Evolutionary conservation across 148 eudicot species (phyloP).

Genomic region (Rhododendron vialii): DNA sequence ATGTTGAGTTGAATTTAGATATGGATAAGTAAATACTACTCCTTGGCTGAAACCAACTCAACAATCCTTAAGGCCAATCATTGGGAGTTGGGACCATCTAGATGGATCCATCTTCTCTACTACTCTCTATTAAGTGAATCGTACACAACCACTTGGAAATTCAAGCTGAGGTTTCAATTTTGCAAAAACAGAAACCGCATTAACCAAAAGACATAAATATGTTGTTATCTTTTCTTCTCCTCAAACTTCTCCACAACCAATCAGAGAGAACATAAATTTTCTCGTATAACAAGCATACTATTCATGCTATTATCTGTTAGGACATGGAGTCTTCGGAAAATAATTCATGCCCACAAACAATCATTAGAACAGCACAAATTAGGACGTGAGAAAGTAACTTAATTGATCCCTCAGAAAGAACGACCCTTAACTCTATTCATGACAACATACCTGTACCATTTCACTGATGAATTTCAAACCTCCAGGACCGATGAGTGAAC

Average conservation of each 20-base stretch:
- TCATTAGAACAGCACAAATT: not conserved
- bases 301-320: not conserved
- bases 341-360: not conserved
- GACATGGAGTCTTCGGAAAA: not conserved
- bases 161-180: not conserved
- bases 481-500: conserved; percentile 95
- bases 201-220: not conserved
- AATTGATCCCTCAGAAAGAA: not conserved
- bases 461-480: conserved; percentile 88
- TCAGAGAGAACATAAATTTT: not conserved
- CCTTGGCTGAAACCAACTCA: not conserved
- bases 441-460: conserved; percentile 83
- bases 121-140: not conserved
- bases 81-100: not conserved
- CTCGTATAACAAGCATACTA: not conserved
- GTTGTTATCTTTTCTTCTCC: not conserved
- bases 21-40: not conserved
- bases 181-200: not conserved
- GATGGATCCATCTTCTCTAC: conserved; percentile 2
- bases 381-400: not conserved
- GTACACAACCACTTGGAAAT: not conserved
- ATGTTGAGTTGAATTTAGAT: not conserved
- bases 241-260: not conserved
- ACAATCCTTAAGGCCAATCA: not conserved
- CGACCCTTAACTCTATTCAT: not conserved